phyloP scores from a whole-genome alignment of 2,329 filamentous ascomycete species.

The Grosmannia serpens region DNA sequence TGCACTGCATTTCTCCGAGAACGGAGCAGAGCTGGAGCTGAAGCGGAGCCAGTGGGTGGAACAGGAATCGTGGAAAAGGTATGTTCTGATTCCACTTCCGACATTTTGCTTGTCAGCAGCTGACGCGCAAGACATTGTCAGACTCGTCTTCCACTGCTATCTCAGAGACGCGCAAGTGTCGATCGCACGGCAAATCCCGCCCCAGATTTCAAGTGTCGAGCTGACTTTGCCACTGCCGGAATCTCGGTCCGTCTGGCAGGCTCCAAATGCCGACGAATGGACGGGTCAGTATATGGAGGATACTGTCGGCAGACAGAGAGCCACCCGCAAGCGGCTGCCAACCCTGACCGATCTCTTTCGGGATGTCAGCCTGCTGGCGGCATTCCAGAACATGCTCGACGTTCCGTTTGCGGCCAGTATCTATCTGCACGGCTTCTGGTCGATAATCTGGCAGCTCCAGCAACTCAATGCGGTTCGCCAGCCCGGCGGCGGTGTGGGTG shows the following conservation, averaged over 20 bases:
- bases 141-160: conserved; percentile 53
- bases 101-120: not conserved
- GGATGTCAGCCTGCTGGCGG: conserved; percentile 39
- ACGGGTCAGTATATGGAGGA: conserved; percentile 43
- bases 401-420: conserved; percentile 44
- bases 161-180: conserved; percentile 55
- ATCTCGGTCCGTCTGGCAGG: conserved; percentile 51
- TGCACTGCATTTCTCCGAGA: conserved; percentile 38
- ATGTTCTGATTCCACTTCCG: not conserved
- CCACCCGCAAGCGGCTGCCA: conserved; percentile 25
- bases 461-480: conserved; percentile 40
- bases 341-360: conserved; percentile 45
- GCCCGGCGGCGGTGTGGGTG: conserved; percentile 26
- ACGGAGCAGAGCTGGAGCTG: conserved; percentile 42
- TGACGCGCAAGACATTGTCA: conserved; percentile 12
- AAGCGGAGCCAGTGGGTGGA: conserved; percentile 58
- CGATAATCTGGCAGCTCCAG: conserved; percentile 54
- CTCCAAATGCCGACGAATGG: conserved; percentile 51
- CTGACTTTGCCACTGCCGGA: conserved; percentile 54
- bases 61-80: conserved; percentile 56
- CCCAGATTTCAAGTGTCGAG: conserved; percentile 57
- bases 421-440: conserved; percentile 55
- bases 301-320: not conserved
- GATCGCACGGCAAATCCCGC: conserved; percentile 52
- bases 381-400: conserved; percentile 40